Evolutionary conservation across 495 filamentous ascomycete species (phyloP), one percentile per base, ranked within the genome.

Genomic region (Lepidopterella palustris): DNA sequence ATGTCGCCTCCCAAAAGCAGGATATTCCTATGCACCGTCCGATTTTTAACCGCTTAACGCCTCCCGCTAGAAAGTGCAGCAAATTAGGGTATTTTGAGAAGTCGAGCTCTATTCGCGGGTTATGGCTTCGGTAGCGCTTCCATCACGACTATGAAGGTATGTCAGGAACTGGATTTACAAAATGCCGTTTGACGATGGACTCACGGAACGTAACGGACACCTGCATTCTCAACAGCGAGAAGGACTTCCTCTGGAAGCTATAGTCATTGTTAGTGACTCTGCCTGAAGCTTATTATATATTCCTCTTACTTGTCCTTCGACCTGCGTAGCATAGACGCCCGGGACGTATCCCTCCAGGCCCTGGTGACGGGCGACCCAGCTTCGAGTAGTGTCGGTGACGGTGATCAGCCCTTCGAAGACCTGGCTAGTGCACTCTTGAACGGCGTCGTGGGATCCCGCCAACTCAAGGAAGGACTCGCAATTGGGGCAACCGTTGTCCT

Each of bases 321-420:
- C 93, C 73, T 97, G 96, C 50, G 90, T 86, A 23, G 93, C 93
- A 77, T 98, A 98, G 47, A 89, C 84, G 29, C 93, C 93, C 27
- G 82, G 80, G 52, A 90, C 85, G 73, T 90, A 96, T 26, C 80
- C 82, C 73, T 96, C 87, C 54, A 97, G 72, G n/a, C 93, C 80
- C 75, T 97, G 90, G 88, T 89, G 96, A 67, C 89, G 87, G 21
- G 92, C 90, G 40, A 97, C 88, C 93, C 93, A 98, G 66, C 87
- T 91, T 55, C 75, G 81, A 24, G 72, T 72, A 6, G 91, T 90
- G 60, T 95, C 83, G n/a, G 84, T 80, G 23, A 96, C 76, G 13
- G 87, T 80, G 60, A 96, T 87, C 55, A 97, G 72, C 9, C 92
- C 92, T 70, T 98, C 92, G 69, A 88, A 98, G 58, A 96, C 90